Base-by-base conservation (phyloP, 257 asterid genomes). In the Lycium ferocissimum region DNA sequence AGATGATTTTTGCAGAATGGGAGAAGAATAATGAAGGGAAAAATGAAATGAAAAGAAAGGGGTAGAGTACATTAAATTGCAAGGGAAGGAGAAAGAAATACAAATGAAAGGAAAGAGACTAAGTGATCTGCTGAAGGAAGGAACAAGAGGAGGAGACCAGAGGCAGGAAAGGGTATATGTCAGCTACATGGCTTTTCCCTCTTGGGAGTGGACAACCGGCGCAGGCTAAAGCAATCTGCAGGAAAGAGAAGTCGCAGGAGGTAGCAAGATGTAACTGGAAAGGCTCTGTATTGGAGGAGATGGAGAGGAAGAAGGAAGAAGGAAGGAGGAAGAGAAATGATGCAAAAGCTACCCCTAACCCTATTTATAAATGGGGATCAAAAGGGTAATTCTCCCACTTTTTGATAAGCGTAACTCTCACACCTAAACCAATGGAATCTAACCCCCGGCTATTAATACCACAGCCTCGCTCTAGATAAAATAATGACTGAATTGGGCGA, bases 351-450 rank as follows among this genome's bases (percentile, higher is more conserved):
- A 49, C 26, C 61, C 3, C 40, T 49, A 49, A 2, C 20, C 81
- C 7, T 2, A 47, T 70, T 47, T 49, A 75, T 49, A 47, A 49
- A 43, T 49, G 61, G 10, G 43, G 43, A 22, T 75, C 81, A 47
- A 14, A 72, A 72, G 58, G 80, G 80, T 45, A 45, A 72, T 75
- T 75, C 81, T 49, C 81, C 45, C 80, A 75, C 61, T 20, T 49
- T 56, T 13, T 14, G 7, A 58, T 15, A 18, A 7, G 26, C 26
- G 56, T 51, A 58, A 58, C 18, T 15, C 26, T 58, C 33, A 58
- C 63, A 58, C 65, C 17, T 58, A 58, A 26, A 20, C 6, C 81
- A 61, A 22, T 75, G 43, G 57, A 37, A 75, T 47, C 61, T 75
- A 75, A 20, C 49, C 81, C 61, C 38, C 22, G 13, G 38, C 20